Percentiles rank a stretch among this genome's conserved stretches.
Evolutionary conservation across 148 eudicot species (phyloP).

Genomic region (Persicaria maculosa): DNA sequence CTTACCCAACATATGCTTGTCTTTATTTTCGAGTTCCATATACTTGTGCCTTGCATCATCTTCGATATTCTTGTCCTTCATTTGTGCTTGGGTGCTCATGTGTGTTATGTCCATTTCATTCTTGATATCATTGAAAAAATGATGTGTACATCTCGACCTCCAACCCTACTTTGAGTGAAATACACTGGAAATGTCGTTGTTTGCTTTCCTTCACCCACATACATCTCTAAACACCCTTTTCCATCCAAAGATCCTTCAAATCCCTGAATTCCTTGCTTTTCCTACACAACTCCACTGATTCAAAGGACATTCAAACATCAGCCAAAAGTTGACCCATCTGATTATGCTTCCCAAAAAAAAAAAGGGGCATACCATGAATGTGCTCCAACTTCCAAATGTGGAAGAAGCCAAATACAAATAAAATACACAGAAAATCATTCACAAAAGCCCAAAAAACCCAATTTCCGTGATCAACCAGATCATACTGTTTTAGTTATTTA

Average conservation of each 20-base stretch:
- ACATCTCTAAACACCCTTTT: neutral
- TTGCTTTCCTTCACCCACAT: slow-evolving; percentile 7
- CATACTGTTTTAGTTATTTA: neutral
- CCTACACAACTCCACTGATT: slow-evolving; percentile 1
- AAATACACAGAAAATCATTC: neutral
- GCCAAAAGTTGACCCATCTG: neutral
- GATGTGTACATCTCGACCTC: too few species aligned
- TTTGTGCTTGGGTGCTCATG: too few species aligned
- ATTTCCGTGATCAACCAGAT: neutral
- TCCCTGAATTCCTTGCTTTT: slow-evolving; percentile 2
- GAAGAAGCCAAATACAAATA: neutral
- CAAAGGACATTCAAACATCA: slow-evolving; percentile 1
- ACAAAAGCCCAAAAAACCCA: neutral
- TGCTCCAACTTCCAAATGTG: neutral
- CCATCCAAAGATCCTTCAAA: neutral
- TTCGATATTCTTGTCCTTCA: too few species aligned
- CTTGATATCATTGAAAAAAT: too few species aligned
- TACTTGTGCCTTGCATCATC: too few species aligned
- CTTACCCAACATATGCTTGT: neutral
- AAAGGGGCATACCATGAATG: neutral
- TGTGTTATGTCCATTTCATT: too few species aligned
- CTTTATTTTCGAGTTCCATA: too few species aligned
- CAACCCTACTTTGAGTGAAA: too few species aligned
- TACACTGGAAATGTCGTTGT: neutral
- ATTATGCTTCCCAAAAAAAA: neutral